Base-by-base conservation (phyloP, 2,329 filamentous ascomycete genomes). In the Ophiostoma piceae region DNA sequence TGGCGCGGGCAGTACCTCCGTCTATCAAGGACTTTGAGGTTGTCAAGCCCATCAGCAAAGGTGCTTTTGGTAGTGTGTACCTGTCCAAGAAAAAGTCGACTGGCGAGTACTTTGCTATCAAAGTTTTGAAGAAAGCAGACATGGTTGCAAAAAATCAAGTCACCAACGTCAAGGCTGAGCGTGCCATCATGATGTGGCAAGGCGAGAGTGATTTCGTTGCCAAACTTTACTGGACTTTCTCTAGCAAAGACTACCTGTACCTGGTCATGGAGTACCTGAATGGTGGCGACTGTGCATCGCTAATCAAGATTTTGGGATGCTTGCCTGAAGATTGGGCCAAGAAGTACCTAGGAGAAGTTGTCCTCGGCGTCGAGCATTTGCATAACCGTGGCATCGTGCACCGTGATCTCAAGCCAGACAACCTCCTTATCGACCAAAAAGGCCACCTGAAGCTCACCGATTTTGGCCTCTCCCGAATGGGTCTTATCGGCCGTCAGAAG, bases 151-250 rank as follows among this genome's bases (percentile, higher is more conserved):
- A 99, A 80, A 99, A 99, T 78, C 95, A 99, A 78, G 94, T 99
- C 75, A 97, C 95, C 74, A 99, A 99, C 77, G 95, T 99, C 76
- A 98, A 99, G 80, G 95, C 96, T 9, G 95, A 99, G 80, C 88
- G 95, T 74, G 96, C 96, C 29, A 99, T 99, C 77, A 98, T 99
- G 95, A 99, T 99, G 95, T 98, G 95, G 92, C 95, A 99, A 81
- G 95, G 95, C 29, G 93, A 98, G 79, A 99, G 96, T 78, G 95
- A 99, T 71, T 99, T 99, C 78, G 95, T 99, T 71, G 95, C 95
- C 35, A 99, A 99, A 81, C 85, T 99, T 14, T 99, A 98, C 81
- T 99, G 96, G 96, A 99, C 95, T 0, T 99, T 99, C 77, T 97
- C 95, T 3, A 99, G 94, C 84, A 99, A 99, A 77, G 95, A 99